A percentile compares a stretch with the other conserved stretches of the same genome.
phyloP scores from a whole-genome alignment of 169 alveolate genomes.

The Cryptosporidium viatorum region DNA sequence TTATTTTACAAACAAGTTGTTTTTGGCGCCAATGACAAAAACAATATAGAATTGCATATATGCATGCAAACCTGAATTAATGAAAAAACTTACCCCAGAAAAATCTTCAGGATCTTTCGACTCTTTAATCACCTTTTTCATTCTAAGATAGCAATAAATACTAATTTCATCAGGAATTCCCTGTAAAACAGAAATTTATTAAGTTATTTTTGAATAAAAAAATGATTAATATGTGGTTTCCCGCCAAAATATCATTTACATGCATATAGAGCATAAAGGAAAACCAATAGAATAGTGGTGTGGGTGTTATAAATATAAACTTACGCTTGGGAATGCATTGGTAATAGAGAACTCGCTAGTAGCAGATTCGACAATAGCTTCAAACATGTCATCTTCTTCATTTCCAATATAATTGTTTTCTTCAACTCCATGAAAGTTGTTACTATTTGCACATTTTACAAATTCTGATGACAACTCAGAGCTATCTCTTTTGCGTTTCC shows the following conservation, averaged over 20 bases:
- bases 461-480: background rate
- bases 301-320: background rate
- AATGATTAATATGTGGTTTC: background rate
- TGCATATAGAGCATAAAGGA: background rate
- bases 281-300: background rate
- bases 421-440: background rate
- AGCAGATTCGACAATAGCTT: conserved; percentile 70
- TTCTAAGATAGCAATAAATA: conserved; percentile 33
- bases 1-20: background rate
- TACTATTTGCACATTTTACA: background rate
- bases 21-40: background rate
- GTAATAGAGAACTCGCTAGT: conserved; percentile 35
- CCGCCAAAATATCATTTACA: background rate
- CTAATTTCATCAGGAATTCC: conserved; percentile 67
- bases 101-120: conserved; percentile 73
- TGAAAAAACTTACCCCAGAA: conserved; percentile 40
- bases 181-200: background rate
- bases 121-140: conserved; percentile 22
- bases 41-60: background rate
- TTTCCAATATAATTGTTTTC: background rate
- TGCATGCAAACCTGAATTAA: background rate
- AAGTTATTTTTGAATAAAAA: background rate
- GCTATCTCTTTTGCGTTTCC: conserved; percentile 1
- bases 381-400: conserved; percentile 74
- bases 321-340: conserved; percentile 52